Evolutionary conservation across 179 eudicot species (phyloP).

Genomic region (Beta lomatogona): DNA sequence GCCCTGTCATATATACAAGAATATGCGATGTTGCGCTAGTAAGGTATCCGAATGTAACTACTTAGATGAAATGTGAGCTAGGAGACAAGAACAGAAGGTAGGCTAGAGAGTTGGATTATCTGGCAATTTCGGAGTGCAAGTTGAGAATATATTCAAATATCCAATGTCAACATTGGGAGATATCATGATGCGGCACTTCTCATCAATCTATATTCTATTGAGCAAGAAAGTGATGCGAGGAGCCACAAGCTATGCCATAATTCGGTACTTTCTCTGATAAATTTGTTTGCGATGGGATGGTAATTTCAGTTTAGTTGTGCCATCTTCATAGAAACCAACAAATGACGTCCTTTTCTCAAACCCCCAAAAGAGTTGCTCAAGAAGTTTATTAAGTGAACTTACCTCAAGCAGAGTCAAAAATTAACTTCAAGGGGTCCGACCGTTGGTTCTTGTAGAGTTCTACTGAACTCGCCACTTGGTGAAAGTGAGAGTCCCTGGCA

Average conservation of each 20-base stretch:
- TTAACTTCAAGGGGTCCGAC: no score
- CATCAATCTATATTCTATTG: no score
- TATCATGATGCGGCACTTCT: not conserved
- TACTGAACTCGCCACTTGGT: not conserved
- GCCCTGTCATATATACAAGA: not conserved
- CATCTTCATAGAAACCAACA: no score
- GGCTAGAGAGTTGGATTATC: not conserved
- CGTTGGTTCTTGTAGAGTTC: not conserved
- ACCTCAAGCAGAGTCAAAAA: not conserved
- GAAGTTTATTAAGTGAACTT: no score
- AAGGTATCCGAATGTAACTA: not conserved
- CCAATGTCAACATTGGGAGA: not conserved
- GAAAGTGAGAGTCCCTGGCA: not conserved
- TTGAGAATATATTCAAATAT: not conserved
- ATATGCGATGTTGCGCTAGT: not conserved
- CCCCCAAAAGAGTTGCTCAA: no score
- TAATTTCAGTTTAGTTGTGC: no score
- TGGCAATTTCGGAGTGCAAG: not conserved
- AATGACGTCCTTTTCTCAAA: no score
- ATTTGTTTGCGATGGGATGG: no score
- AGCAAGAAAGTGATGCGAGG: no score
- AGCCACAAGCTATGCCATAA: no score
- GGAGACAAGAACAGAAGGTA: not conserved
- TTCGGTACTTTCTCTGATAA: no score
- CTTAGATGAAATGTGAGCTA: not conserved